Evolutionary conservation across 108 stramenopile genomes (phyloP).

Genomic region (Skeletonema tropicum): DNA sequence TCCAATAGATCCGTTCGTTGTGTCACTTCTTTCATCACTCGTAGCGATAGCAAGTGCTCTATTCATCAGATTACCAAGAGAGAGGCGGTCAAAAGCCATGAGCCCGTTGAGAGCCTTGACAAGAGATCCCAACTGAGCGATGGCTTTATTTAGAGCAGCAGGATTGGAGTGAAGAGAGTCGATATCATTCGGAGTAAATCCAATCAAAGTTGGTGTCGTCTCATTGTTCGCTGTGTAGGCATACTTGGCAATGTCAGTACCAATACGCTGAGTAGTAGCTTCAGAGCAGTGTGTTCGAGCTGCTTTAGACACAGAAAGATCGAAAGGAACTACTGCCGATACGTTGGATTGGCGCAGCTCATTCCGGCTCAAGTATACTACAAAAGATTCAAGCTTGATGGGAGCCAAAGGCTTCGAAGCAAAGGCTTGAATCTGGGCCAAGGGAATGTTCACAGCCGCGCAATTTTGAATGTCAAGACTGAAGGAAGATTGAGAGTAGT

Average conservation of each 20-base stretch:
- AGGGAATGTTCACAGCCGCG: conserved; percentile 87
- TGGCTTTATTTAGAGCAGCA: conserved; percentile 64
- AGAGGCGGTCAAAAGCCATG: conserved; percentile 91
- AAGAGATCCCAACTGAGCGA: conserved; percentile 73
- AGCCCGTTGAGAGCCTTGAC: conserved; percentile 82
- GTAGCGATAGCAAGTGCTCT: conserved; percentile 87
- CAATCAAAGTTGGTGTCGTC: conserved; percentile 79
- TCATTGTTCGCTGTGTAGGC: conserved; percentile 79
- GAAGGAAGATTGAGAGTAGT: conserved; percentile 80
- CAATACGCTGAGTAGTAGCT: conserved; percentile 84
- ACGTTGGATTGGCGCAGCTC: conserved; percentile 72
- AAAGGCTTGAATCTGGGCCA: conserved; percentile 89
- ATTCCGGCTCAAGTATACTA: conserved; percentile 62
- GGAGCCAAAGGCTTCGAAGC: conserved; percentile 85
- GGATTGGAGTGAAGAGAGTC: conserved; percentile 76
- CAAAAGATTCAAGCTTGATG: conserved; percentile 85
- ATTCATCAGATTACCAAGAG: conserved; percentile 89
- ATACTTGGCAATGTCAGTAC: conserved; percentile 81
- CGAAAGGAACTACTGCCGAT: conserved; percentile 78
- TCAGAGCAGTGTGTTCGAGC: conserved; percentile 88
- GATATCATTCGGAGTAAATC: conserved; percentile 81
- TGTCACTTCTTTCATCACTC: conserved; percentile 90
- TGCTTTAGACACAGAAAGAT: conserved; percentile 70
- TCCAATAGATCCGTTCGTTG: conserved; percentile 53
- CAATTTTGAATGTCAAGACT: conserved; percentile 88